Evolutionary conservation across 108 stramenopile genomes (phyloP).

Genomic region (Epithemia pelagica): DNA sequence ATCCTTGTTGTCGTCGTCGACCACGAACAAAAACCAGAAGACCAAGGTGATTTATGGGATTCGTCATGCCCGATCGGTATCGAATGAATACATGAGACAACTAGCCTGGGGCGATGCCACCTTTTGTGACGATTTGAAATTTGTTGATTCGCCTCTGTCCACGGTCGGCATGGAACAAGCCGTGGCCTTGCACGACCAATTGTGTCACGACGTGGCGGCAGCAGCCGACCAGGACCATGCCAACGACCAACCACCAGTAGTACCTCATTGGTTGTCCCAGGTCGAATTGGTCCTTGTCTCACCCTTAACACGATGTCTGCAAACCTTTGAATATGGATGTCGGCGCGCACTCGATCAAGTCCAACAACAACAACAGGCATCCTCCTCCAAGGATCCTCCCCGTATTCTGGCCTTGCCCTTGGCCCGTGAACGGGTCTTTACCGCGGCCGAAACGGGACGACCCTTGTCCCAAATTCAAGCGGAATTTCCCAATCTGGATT

Average conservation of each 20-base stretch:
- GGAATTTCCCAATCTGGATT: constrained; percentile 18
- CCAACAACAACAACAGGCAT: neutral
- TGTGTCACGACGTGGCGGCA: neutral
- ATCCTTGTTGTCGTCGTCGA: too few relatives aligned
- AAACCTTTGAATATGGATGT: constrained; percentile 25
- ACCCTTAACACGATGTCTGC: constrained; percentile 24
- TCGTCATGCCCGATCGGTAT: constrained; percentile 24
- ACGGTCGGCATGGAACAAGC: constrained; percentile 15
- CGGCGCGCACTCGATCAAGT: constrained; percentile 3
- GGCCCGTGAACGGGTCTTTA: constrained; percentile 32
- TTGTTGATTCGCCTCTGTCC: constrained; percentile 18
- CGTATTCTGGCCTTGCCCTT: constrained; percentile 21
- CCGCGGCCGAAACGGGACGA: constrained; percentile 25
- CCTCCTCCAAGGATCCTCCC: neutral
- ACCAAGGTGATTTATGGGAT: constrained; percentile 2
- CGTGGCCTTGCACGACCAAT: neutral
- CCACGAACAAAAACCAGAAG: neutral
- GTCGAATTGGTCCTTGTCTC: constrained; percentile 26
- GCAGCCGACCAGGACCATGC: neutral
- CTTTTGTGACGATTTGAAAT: constrained; percentile 26
- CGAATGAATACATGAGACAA: constrained; percentile 32
- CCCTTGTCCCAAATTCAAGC: constrained; percentile 5
- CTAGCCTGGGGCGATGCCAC: constrained; percentile 28
- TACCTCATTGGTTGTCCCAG: neutral
- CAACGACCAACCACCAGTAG: neutral